Conservation (phyloP, 495 filamentous ascomycete genomes). For the Mycothermus thermophilus region DNA sequence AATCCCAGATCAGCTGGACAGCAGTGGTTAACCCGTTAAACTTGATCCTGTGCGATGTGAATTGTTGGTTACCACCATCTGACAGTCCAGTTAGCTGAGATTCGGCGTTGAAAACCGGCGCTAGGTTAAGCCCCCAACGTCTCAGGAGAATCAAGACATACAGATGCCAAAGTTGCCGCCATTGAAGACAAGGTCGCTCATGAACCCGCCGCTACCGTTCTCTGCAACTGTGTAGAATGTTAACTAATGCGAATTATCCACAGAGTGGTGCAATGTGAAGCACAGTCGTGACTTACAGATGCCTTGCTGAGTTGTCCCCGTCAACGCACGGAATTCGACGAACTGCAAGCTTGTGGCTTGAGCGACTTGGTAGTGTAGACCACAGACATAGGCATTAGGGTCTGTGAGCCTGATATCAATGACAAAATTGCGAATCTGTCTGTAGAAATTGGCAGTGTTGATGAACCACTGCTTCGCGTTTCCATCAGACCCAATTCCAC, state of each 20-base stretch:
- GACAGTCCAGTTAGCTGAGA: too few relatives aligned
- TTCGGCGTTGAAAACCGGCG: constrained; percentile 59
- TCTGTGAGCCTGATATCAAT: constrained; percentile 44
- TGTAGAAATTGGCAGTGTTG: constrained; percentile 93
- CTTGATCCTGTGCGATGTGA: too few relatives aligned
- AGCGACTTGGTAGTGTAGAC: constrained; percentile 90
- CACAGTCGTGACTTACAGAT: too few relatives aligned
- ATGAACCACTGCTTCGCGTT: constrained; percentile 23
- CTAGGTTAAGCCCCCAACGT: too few relatives aligned
- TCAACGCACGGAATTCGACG: constrained; percentile 47
- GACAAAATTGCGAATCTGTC: constrained; percentile 77
- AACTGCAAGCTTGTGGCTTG: constrained; percentile 82
- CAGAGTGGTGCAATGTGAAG: too few relatives aligned
- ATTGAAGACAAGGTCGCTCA: constrained; percentile 69
- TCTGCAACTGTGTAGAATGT: too few relatives aligned
- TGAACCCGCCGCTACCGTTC: constrained; percentile 75
- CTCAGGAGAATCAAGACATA: too few relatives aligned
- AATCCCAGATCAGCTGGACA: too few relatives aligned
- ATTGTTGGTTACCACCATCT: too few relatives aligned
- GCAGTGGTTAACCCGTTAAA: too few relatives aligned
- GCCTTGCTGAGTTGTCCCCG: too few relatives aligned
- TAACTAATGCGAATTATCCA: too few relatives aligned
- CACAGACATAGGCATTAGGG: constrained; percentile 34
- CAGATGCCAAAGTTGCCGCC: constrained; percentile 70
- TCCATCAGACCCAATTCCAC: constrained; percentile 14